Base-by-base conservation (phyloP, 208 protist species). In the Crithidia brevicula region DNA sequence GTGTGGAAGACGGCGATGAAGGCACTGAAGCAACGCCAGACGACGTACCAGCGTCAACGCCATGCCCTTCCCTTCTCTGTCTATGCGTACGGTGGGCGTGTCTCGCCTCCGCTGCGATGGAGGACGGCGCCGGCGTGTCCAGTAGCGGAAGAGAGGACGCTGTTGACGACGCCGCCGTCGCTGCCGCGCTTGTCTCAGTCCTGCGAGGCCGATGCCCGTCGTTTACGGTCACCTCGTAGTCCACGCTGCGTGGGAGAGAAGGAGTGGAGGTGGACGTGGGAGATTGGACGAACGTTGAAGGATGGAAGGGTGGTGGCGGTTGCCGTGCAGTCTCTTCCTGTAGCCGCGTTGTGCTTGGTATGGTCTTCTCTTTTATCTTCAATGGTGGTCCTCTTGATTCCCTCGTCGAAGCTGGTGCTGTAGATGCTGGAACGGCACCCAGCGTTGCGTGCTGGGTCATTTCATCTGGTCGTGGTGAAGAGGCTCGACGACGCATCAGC, bases 211-310 rank as follows among this genome's bases (percentile, higher is more conserved):
- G 22, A 6, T 36, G 40, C 3, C 56, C 56, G 3, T 50, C 16
- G 40, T 50, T 50, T 1, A 63, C 58, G 8, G 58, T 63, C 0
- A 63, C 58, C 18, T 63, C 58, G 30, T 63, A 63, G 43, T 63
- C 58, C 18, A 40, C 58, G 28, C 58, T 63, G 18, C 9, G 27
- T 18, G 43, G 25, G 4, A 38, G 43, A 0, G 58, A 38, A 3
- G 58, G 0, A n/a, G 9, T 16, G 1, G 58, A 50, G n/a, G 58
- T 3, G 8, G 11, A 11, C 56, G 56, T 40, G 15, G 56, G 25
- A 13, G 8, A 40, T 40, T 40, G 36, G 8, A 13, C 10, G 36
- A 40, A 1, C 36, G 1, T 7, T 7, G 36, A 40, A 40, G 36
- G 36, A 16, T 40, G n/a, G 20, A 20, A 51, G 11, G 46, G 49